phyloP scores from a whole-genome alignment of 2,329 filamentous ascomycete species.

The Alternaria sp. region DNA sequence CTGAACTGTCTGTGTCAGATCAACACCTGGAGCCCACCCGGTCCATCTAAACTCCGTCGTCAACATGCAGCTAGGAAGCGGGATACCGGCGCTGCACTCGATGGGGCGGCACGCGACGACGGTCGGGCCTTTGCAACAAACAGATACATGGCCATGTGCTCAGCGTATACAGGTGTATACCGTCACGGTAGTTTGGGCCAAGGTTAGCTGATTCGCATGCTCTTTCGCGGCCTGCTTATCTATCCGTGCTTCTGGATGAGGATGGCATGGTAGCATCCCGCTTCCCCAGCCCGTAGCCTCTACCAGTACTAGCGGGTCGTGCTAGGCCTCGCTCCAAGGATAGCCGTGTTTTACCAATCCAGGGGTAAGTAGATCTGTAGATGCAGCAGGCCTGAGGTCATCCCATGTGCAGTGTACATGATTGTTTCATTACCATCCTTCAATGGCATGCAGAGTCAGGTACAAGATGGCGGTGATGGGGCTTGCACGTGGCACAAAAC shows the following conservation, averaged over 20 bases:
- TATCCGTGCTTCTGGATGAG: constrained; percentile 6
- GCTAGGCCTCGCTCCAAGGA: constrained; percentile 4
- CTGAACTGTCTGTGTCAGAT: constrained; percentile 11
- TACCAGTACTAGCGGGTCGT: constrained; percentile 2
- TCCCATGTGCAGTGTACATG: not conserved
- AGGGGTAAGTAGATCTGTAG: constrained; percentile 8
- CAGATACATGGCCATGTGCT: not conserved
- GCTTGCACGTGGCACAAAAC: not conserved
- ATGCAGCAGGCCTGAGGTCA: constrained; percentile 2
- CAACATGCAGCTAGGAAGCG: constrained; percentile 18
- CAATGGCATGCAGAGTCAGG: not conserved
- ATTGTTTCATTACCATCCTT: constrained; percentile 1
- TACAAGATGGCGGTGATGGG: not conserved
- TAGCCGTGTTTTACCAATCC: constrained; percentile 6
- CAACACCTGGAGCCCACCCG: constrained; percentile 10
- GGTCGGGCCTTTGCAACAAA: constrained; percentile 1
- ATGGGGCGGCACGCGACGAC: constrained; percentile 7
- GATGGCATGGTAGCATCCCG: constrained; percentile 10
- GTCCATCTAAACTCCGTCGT: constrained; percentile 13
- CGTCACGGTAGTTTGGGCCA: not conserved
- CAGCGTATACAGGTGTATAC: not conserved
- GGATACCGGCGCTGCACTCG: constrained; percentile 17
- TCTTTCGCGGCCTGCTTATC: constrained; percentile 7
- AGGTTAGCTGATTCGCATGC: constrained; percentile 1
- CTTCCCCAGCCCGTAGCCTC: constrained; percentile 19